Percentiles rank a stretch among this genome's conserved stretches.
Evolutionary conservation across 495 filamentous ascomycete genomes (phyloP).

Genomic region (Pseudomonodictys pantanalensis): DNA sequence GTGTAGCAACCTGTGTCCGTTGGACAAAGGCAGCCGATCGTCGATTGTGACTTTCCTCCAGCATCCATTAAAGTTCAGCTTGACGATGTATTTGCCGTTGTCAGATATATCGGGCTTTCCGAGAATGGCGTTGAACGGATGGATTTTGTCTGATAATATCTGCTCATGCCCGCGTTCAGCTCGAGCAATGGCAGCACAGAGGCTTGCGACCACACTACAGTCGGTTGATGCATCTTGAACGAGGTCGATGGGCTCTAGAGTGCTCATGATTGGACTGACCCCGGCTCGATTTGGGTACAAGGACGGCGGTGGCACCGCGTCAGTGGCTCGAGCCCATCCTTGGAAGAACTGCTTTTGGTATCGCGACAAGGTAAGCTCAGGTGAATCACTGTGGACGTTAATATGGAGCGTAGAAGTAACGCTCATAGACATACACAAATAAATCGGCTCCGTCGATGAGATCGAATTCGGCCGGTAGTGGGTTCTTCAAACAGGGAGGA

Average conservation of each 20-base stretch:
- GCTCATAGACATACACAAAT: conserved; percentile 56
- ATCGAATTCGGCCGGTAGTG: conserved; percentile 54
- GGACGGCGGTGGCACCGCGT: conserved; percentile 48
- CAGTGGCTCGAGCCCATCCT: conserved; percentile 74
- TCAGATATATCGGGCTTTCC: conserved; percentile 58
- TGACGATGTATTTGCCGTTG: conserved; percentile 86
- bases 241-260: conserved; percentile 62
- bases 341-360: conserved; percentile 68
- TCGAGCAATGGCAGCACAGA: conserved; percentile 77
- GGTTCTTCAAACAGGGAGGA: conserved; percentile 71
- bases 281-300: conserved; percentile 32
- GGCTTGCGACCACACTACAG: conserved; percentile 93
- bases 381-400: conserved; percentile 57
- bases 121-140: conserved; percentile 62
- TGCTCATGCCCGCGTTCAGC: conserved; percentile 56
- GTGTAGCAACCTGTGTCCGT: conserved; percentile 67
- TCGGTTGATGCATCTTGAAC: conserved; percentile 93
- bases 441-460: conserved; percentile 38
- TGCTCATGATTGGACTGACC: conserved; percentile 52
- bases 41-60: conserved; percentile 85
- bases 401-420: not conserved
- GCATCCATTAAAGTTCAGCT: conserved; percentile 92
- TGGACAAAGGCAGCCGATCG: conserved; percentile 82
- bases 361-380: conserved; percentile 65
- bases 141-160: conserved; percentile 67